Conservation (phyloP, 768 basidiomycete genomes). For the Psilocybe azurescens region DNA sequence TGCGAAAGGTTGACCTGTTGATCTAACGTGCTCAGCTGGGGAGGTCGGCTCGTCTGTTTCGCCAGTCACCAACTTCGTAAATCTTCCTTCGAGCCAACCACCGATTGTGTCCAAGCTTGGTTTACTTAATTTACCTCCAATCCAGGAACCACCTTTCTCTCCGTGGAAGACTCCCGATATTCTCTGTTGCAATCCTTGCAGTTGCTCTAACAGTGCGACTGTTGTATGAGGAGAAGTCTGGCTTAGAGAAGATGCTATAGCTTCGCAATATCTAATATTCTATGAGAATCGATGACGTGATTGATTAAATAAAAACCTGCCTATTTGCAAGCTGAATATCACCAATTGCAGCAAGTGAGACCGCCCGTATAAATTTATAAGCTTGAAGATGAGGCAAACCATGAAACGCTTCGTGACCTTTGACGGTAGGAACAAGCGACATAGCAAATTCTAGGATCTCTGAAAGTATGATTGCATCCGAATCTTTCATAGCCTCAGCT, state of each 20-base stretch:
- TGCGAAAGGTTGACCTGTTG: slow-evolving; percentile 47
- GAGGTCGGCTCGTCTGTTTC: slow-evolving; percentile 65
- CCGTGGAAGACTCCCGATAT: slow-evolving; percentile 72
- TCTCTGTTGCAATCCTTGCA: slow-evolving; percentile 81
- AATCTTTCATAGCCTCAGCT: slow-evolving; percentile 61
- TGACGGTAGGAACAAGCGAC: slow-evolving; percentile 69
- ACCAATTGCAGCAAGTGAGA: slow-evolving; percentile 80
- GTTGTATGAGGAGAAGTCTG: slow-evolving; percentile 73
- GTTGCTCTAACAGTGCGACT: slow-evolving; percentile 67
- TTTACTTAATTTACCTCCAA: slow-evolving; percentile 82
- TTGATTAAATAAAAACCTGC: slow-evolving; percentile 42
- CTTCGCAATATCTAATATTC: slow-evolving; percentile 86
- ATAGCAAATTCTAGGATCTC: slow-evolving; percentile 93
- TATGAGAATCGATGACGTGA: background rate
- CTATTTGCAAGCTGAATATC: slow-evolving; percentile 76
- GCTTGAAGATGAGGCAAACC: slow-evolving; percentile 89
- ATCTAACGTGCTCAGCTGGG: slow-evolving; percentile 39
- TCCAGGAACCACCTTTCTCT: slow-evolving; percentile 87
- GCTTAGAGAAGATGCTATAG: slow-evolving; percentile 71
- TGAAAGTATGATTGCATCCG: slow-evolving; percentile 81
- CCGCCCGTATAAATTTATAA: slow-evolving; percentile 83
- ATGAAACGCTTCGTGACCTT: slow-evolving; percentile 85
- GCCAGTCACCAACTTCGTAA: slow-evolving; percentile 95
- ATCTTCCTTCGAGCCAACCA: slow-evolving; percentile 88
- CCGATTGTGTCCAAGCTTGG: slow-evolving; percentile 93